These are phyloP conservation scores for Hypoxylon sp. DNA, from an alignment of 2,329 filamentous ascomycete genomes.

Conservation along the genomic window DNA sequence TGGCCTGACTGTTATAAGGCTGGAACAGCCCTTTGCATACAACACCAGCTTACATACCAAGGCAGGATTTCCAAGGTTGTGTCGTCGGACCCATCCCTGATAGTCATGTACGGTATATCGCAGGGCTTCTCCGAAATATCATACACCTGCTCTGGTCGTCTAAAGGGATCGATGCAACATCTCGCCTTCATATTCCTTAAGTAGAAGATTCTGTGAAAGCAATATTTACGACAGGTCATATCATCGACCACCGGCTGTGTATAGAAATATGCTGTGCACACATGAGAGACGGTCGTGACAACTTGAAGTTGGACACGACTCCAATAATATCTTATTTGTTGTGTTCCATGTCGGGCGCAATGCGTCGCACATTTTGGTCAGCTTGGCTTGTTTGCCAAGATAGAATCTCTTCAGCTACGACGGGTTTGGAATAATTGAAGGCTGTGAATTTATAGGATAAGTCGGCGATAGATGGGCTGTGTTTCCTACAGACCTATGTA, in stretches of 20 bases:
- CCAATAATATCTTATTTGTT: no score
- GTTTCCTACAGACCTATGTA: no score
- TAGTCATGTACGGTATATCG: conserved; percentile 3
- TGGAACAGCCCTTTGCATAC: conserved; percentile 16
- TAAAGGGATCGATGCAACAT: conserved; percentile 2
- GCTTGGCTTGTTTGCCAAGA: no score
- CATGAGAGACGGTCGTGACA: conserved; percentile 9
- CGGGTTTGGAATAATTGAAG: no score
- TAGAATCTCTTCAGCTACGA: no score
- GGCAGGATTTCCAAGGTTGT: conserved; percentile 17
- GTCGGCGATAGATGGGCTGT: no score
- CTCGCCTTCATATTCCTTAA: conserved; percentile 7
- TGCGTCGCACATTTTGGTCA: conserved; percentile 9
- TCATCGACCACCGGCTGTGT: conserved; percentile 3
- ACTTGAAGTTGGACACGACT: conserved; percentile 2
- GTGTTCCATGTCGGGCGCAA: no score
- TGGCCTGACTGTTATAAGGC: conserved; percentile 16
- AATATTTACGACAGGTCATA: conserved; percentile 4
- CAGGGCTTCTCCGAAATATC: conserved; percentile 2
- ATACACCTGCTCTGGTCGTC: conserved; percentile 1
- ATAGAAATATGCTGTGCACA: conserved; percentile 8
- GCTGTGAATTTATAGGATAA: no score
- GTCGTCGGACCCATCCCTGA: conserved; percentile 13
- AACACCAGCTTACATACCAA: conserved; percentile 4
- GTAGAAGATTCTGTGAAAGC: conserved; percentile 15